A percentile compares a stretch with the other conserved stretches of the same genome.
phyloP scores from a whole-genome alignment of 2,329 filamentous ascomycete genomes.

The Fusarium foetens region DNA sequence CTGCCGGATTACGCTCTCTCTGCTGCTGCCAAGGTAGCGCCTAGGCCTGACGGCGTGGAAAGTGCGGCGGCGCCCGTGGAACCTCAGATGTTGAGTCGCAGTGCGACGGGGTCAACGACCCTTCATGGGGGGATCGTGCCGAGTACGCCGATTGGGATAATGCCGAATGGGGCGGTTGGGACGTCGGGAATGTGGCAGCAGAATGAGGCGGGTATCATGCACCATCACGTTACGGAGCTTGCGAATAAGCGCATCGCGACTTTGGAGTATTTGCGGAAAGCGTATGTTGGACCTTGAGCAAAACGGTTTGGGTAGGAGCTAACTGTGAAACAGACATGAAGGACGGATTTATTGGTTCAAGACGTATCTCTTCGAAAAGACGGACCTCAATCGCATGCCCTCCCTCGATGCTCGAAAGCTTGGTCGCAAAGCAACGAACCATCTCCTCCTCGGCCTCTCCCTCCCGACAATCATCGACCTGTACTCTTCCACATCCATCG shows the following conservation, averaged over 20 bases:
- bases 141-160: conserved; percentile 15
- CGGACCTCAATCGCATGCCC: conserved; percentile 82
- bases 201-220: conserved; percentile 60
- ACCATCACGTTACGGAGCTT: conserved; percentile 80
- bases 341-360: conserved; percentile 98
- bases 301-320: neutral
- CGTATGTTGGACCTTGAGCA: conserved; percentile 68
- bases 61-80: conserved; percentile 47
- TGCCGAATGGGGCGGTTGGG: conserved; percentile 37
- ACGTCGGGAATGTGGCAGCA: conserved; percentile 49
- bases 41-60: conserved; percentile 35
- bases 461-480: conserved; percentile 91
- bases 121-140: conserved; percentile 34
- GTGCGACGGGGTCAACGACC: conserved; percentile 50
- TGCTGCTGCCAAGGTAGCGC: conserved; percentile 58
- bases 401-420: conserved; percentile 88
- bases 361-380: conserved; percentile 88
- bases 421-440: conserved; percentile 90
- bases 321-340: conserved; percentile 73
- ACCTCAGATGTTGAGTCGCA: conserved; percentile 58
- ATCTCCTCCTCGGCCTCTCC: conserved; percentile 90
- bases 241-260: conserved; percentile 94
- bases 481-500: conserved; percentile 79
- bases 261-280: conserved; percentile 89
- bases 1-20: conserved; percentile 64